Evolutionary conservation across 176 grass and related monocot species (phyloP).

Genomic region (Pontederia crassipes): DNA sequence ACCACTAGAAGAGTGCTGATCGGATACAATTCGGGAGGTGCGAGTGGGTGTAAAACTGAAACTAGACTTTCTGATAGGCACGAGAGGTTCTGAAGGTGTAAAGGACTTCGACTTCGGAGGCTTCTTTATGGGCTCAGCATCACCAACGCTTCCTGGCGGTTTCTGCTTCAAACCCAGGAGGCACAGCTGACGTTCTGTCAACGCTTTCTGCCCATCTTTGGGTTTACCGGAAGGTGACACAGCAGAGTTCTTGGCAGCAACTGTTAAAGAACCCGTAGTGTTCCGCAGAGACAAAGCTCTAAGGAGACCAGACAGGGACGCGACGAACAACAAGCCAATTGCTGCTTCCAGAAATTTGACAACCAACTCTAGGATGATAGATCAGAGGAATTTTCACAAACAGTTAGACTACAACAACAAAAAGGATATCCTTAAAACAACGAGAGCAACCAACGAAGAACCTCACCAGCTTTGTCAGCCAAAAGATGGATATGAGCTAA

Average conservation of each 20-base stretch:
- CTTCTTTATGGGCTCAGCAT: conserved; percentile 46
- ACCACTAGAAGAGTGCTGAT: conserved; percentile 41
- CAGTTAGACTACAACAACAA: conserved; percentile 5
- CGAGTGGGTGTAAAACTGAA: conserved; percentile 75
- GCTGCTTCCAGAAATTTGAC: conserved; percentile 45
- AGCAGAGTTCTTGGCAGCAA: neutral
- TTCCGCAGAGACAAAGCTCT: conserved; percentile 50
- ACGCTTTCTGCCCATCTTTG: conserved; percentile 36
- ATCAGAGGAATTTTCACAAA: conserved; percentile 13
- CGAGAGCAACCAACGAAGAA: conserved; percentile 2
- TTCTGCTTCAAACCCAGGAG: conserved; percentile 47
- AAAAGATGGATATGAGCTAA: conserved; percentile 30
- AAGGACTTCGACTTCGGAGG: conserved; percentile 55
- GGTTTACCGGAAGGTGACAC: conserved; percentile 18
- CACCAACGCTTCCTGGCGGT: conserved; percentile 13
- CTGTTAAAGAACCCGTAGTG: conserved; percentile 14
- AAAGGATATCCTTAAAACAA: neutral
- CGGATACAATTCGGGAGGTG: conserved; percentile 35
- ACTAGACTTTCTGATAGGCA: conserved; percentile 59
- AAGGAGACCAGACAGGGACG: conserved; percentile 44
- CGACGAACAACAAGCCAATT: conserved; percentile 34
- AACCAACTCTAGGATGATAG: conserved; percentile 34
- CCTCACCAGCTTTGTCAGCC: conserved; percentile 35
- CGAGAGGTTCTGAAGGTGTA: conserved; percentile 56
- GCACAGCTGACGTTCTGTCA: conserved; percentile 40